Evolutionary conservation across 148 eudicot genomes (phyloP).

Genomic region (Suaeda aralocaspica): DNA sequence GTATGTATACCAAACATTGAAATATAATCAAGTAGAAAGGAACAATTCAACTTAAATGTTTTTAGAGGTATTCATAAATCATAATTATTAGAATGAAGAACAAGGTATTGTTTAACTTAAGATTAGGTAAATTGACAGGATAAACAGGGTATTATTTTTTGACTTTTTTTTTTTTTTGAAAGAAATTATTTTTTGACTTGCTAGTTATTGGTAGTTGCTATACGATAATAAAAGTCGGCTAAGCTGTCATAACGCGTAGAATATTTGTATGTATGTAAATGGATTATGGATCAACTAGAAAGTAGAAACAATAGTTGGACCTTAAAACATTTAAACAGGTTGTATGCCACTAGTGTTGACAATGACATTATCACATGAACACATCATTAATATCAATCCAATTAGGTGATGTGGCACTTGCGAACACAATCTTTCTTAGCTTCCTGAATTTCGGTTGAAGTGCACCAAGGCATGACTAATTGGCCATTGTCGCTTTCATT

Average conservation of each 20-base stretch:
- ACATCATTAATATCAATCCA: no score
- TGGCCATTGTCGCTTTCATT: background rate
- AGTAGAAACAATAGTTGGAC: background rate
- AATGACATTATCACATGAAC: no score
- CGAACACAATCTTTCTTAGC: background rate
- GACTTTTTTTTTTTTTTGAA: no score
- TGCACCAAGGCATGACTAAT: slow-evolving; percentile 6
- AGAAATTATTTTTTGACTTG: background rate
- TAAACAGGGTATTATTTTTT: background rate
- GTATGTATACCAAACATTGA: background rate
- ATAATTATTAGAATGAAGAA: background rate
- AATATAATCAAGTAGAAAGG: background rate
- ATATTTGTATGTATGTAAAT: background rate
- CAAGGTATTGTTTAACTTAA: background rate
- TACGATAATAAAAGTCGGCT: background rate
- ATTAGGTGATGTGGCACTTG: background rate
- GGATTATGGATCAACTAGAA: background rate
- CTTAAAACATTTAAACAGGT: no score
- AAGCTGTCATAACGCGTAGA: slow-evolving; percentile 17
- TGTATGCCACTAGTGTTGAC: no score
- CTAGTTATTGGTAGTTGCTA: background rate
- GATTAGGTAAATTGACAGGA: background rate
- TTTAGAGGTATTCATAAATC: background rate
- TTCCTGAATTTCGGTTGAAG: background rate
- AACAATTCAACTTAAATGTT: background rate